Conservation (phyloP, 2,329 filamentous ascomycete species). For the Fusarium domesticum region DNA sequence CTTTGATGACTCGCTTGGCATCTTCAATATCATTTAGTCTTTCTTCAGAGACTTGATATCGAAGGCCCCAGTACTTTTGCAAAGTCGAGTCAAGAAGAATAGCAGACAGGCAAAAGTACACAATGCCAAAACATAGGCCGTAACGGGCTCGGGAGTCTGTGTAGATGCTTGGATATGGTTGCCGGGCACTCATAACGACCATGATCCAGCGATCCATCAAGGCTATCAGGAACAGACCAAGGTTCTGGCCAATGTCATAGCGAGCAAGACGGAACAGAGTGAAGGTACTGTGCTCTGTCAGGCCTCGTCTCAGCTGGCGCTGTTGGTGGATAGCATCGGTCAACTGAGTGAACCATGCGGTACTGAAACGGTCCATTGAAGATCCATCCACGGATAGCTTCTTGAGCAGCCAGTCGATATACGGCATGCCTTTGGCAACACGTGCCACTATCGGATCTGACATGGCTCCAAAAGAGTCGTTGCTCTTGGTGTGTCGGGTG, state of each 20-base stretch:
- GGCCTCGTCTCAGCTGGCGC: conserved; percentile 8
- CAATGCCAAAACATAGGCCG: conserved; percentile 16
- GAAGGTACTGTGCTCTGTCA: conserved; percentile 17
- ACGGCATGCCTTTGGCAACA: conserved; percentile 14
- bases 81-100: conserved; percentile 17
- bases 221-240: conserved; percentile 16
- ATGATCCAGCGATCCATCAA: conserved; percentile 22
- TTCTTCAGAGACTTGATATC: conserved; percentile 11
- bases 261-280: conserved; percentile 15
- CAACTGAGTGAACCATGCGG: conserved; percentile 19
- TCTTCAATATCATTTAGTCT: conserved; percentile 9
- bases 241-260: conserved; percentile 18
- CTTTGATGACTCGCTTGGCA: conserved; percentile 2
- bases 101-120: conserved; percentile 17
- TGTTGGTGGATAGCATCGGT: conserved; percentile 12
- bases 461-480: neutral
- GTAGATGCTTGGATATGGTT: conserved; percentile 18
- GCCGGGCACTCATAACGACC: conserved; percentile 16
- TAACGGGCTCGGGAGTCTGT: conserved; percentile 12
- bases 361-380: conserved; percentile 9
- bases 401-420: conserved; percentile 17
- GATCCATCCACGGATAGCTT: conserved; percentile 5
- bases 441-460: conserved; percentile 9
- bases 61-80: conserved; percentile 17
- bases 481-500: conserved; percentile 8